A percentile compares a stretch with the other conserved stretches of the same genome.
Evolutionary conservation across 2,329 filamentous ascomycete genomes (phyloP).

Genomic region (Aureobasidium sp.): DNA sequence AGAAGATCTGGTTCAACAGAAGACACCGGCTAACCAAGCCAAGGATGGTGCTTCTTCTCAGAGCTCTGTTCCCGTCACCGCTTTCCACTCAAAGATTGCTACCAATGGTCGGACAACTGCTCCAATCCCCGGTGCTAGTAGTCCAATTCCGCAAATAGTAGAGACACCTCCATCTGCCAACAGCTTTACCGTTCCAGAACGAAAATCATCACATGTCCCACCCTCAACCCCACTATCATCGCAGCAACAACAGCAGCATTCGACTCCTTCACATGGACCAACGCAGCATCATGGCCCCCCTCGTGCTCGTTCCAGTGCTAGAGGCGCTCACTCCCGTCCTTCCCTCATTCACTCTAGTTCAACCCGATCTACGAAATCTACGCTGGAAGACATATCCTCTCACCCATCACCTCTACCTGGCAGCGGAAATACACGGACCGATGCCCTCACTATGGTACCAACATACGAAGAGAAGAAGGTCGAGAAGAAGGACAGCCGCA

Average conservation of each 20-base stretch:
- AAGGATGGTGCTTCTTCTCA: slow-evolving; percentile 15
- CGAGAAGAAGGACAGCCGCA: slow-evolving; percentile 60
- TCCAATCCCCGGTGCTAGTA: slow-evolving; percentile 41
- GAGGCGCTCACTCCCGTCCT: slow-evolving; percentile 25
- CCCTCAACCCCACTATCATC: neutral
- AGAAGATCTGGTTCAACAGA: slow-evolving; percentile 22
- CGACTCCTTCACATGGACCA: slow-evolving; percentile 26
- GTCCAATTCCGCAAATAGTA: slow-evolving; percentile 52
- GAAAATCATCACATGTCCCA: slow-evolving; percentile 42
- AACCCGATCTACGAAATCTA: slow-evolving; percentile 24
- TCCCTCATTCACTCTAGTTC: slow-evolving; percentile 34
- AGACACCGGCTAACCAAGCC: neutral
- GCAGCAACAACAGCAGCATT: neutral
- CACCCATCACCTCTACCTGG: slow-evolving; percentile 64
- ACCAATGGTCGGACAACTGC: slow-evolving; percentile 52
- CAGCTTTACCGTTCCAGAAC: slow-evolving; percentile 41
- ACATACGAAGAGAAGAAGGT: slow-evolving; percentile 69
- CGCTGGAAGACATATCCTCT: slow-evolving; percentile 58
- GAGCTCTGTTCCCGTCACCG: slow-evolving; percentile 31
- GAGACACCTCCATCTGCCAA: slow-evolving; percentile 49
- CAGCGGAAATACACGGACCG: slow-evolving; percentile 60
- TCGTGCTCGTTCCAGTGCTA: slow-evolving; percentile 22
- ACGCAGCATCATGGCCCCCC: slow-evolving; percentile 4
- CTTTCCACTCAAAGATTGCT: slow-evolving; percentile 50
- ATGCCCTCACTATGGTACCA: slow-evolving; percentile 73